These are phyloP conservation scores for Uronychia setigera DNA, from an alignment of 73 alveolate species.

Conservation along the genomic window DNA sequence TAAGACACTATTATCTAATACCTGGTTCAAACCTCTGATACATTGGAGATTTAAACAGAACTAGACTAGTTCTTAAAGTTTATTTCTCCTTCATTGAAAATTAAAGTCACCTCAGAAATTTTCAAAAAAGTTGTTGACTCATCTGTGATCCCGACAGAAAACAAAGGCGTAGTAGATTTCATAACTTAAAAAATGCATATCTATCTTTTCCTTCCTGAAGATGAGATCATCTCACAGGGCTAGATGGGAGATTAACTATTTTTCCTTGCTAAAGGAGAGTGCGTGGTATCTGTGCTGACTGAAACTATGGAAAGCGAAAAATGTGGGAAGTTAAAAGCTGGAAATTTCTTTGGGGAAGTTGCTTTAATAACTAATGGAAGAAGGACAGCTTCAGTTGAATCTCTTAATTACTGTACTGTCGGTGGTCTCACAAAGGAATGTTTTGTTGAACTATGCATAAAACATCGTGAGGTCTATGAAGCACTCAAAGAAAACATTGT, in stretches of 20 bases:
- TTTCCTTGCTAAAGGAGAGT: not conserved
- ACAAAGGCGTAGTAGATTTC: constrained; percentile 36
- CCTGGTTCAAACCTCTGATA: constrained; percentile 4
- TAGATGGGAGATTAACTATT: not conserved
- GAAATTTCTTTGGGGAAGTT: not conserved
- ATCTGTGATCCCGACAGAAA: constrained; percentile 21
- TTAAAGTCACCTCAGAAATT: constrained; percentile 2
- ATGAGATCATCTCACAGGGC: not conserved
- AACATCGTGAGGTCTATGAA: not conserved
- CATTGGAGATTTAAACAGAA: constrained; percentile 6
- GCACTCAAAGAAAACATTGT: not conserved
- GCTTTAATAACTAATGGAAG: not conserved
- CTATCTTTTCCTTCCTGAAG: constrained; percentile 49
- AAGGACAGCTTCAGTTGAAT: not conserved
- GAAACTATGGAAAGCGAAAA: not conserved
- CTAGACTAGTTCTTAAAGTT: not conserved
- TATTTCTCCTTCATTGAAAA: constrained; percentile 40
- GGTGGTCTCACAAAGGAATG: not conserved
- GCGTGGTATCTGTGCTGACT: not conserved
- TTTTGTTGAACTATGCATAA: not conserved
- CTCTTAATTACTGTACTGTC: not conserved
- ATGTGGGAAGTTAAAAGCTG: not conserved
- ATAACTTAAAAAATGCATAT: constrained; percentile 27
- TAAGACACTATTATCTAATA: constrained; percentile 1
- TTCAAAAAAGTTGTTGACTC: constrained; percentile 26